Base-by-base conservation (phyloP, 345 rosid genomes). In the Salix koriyanagi region DNA sequence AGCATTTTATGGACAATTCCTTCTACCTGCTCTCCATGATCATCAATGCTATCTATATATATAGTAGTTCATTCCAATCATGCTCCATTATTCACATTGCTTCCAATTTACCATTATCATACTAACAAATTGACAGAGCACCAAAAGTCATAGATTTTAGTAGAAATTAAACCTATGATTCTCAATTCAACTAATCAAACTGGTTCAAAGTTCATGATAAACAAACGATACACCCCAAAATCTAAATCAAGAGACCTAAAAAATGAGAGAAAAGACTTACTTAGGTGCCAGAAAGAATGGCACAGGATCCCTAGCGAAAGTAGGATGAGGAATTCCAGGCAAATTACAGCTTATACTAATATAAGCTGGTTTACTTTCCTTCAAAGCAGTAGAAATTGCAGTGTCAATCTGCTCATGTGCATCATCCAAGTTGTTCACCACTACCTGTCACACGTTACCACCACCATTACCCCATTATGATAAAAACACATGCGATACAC, bases 351-450 rank as follows among this genome's bases (percentile, higher is more conserved):
- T 64, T 77, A 91, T 87, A 71, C 95, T 91, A 32, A 91, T 91
- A 77, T 91, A 91, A 76, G 60, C 92, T 1, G 92, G 94, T 74
- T 91, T 89, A 67, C 91, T 89, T 79, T 91, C 92, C 82, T 91
- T 89, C 84, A 91, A 72, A 67, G 94, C 94, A 18, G 92, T 91
- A 5, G 94, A 91, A 60, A 91, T 89, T 0, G 94, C 92, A 0
- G 89, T 89, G 81, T 90, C 94, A 42, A 90, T 82, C 10, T 77
- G 89, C 73, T 90, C 92, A 50, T 89, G 92, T 2, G 91, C 94
- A 74, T 90, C 94, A n/a, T 88, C 92, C 86, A 89, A 83, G 77
- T 91, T 87, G 74, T 88, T 89, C 82, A 91, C 90, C 68, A 89
- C 91, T 26, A 89, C 94, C 94, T 90, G 85, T 54, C 70, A 75